A percentile compares a stretch with the other conserved stretches of the same genome.
phyloP scores from a whole-genome alignment of 352 stramenopile genomes.

The Phytophthora syringae region DNA sequence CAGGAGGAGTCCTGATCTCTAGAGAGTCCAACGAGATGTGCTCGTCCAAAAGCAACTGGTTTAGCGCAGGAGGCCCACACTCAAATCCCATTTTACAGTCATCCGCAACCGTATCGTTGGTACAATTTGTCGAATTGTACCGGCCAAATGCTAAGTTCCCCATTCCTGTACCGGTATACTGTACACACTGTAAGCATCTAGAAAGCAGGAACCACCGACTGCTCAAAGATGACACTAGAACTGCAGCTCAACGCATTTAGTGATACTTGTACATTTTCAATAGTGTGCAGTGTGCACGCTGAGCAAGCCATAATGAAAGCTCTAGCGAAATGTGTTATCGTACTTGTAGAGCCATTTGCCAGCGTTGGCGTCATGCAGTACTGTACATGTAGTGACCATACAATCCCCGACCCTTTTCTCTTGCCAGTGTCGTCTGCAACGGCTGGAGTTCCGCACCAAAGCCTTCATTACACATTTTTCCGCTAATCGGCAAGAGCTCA shows the following conservation, averaged over 20 bases:
- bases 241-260: neutral
- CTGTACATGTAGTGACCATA: constrained; percentile 19
- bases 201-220: neutral
- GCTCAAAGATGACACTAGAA: neutral
- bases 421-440: neutral
- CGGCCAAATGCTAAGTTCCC: constrained; percentile 2
- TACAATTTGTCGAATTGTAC: constrained; percentile 8
- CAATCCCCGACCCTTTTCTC: constrained; percentile 16
- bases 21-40: too few species aligned
- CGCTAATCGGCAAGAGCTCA: constrained; percentile 2
- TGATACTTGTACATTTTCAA: too few species aligned
- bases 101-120: constrained; percentile 25
- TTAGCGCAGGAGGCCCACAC: constrained; percentile 1
- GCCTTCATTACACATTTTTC: constrained; percentile 27
- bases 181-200: too few species aligned
- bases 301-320: too few species aligned
- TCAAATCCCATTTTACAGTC: constrained; percentile 21
- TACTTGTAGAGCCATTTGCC: constrained; percentile 26
- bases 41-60: too few species aligned
- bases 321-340: too few species aligned
- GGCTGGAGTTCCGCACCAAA: neutral
- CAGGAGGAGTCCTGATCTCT: too few species aligned
- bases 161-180: too few species aligned
- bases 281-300: too few species aligned
- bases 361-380: neutral